Conservation (phyloP, 192 early-diverging fungal genomes). For the Coemansia sp. region DNA sequence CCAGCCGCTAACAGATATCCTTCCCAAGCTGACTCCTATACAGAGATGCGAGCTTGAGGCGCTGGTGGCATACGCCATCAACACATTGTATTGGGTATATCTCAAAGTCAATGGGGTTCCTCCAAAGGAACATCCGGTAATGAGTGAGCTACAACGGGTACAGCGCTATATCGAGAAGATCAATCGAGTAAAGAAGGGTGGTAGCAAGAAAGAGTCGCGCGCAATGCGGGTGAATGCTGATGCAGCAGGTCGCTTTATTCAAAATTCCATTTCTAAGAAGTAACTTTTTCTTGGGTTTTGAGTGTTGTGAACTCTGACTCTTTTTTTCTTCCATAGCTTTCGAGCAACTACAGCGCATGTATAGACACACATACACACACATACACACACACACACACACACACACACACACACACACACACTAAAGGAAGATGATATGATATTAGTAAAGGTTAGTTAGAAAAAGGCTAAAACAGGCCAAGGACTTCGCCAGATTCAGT, state of each 20-base stretch:
- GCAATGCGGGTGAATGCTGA: slow-evolving; percentile 51
- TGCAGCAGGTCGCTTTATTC: slow-evolving; percentile 56
- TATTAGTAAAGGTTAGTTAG: too few relatives aligned
- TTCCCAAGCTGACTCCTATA: slow-evolving; percentile 51
- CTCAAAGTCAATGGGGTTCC: slow-evolving; percentile 58
- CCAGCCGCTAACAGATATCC: slow-evolving; percentile 45
- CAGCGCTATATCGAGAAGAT: slow-evolving; percentile 52
- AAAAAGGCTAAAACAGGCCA: slow-evolving; percentile 77
- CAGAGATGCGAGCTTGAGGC: slow-evolving; percentile 59
- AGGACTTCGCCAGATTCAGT: slow-evolving; percentile 74
- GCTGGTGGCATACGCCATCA: slow-evolving; percentile 56
- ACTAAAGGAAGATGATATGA: too few relatives aligned
- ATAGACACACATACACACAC: too few relatives aligned
- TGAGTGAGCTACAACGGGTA: slow-evolving; percentile 55
- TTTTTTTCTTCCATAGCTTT: neutral
- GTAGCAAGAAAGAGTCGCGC: slow-evolving; percentile 17
- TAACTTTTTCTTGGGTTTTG: neutral
- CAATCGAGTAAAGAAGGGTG: slow-evolving; percentile 44
- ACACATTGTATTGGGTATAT: slow-evolving; percentile 58
- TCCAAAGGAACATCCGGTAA: slow-evolving; percentile 56
- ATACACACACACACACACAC: too few relatives aligned
- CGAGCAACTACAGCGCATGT: neutral
- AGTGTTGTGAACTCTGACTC: neutral
- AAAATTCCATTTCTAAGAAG: slow-evolving; percentile 31
- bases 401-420: too few relatives aligned